Evolutionary conservation across 2,329 filamentous ascomycete genomes (phyloP), one percentile per base, ranked within the genome.

Genomic region (Cercospora sp.): DNA sequence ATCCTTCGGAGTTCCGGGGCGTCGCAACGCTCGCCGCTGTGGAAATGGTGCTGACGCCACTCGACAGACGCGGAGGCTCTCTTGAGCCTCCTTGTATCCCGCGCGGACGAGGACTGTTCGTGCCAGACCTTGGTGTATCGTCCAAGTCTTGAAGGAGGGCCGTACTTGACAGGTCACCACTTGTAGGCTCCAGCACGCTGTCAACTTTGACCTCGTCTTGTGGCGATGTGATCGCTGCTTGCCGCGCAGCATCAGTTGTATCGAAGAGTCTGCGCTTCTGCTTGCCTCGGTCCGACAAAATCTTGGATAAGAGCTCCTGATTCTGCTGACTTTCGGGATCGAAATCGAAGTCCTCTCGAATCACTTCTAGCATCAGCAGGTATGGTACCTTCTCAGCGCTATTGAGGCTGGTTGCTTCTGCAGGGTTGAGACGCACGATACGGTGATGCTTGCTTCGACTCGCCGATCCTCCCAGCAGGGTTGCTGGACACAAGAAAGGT

Each of bases 351-450:
- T 95, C 92, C 72, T 94, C 91, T 26, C 90, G 84, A 59, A 95
- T 80, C 23, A 95, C 89, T 76, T 95, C 92, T 2, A 94, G 88
- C 91, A 95, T 94, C 30, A 95, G 84, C 60, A 95, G 80, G 79
- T 93, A 95, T 0, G 92, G 92, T 55, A 95, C 92, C 77, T 93
- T 91, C 78, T 95, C 91, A 4, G 92, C 92, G 77, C 92, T 95
- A 79, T 95, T 95, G 62, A 95, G 81, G 64, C 94, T 92, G 0
- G 92, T 94, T 5, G 92, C 90, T 79, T 95, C 92, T 1, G 91
- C 91, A 6, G 92, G 92, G 75, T 94, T 95, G 60, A 95, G 84
- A 42, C 92, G 87, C 57, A 95, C 91, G 68, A 95, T 93, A 40
- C 92, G 88, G 76, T 95, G 92, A 77, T 95, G 92, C 64, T 87